These are phyloP conservation scores for Alternaria viburni DNA, from an alignment of 2,329 filamentous ascomycete species.

Conservation along the genomic window DNA sequence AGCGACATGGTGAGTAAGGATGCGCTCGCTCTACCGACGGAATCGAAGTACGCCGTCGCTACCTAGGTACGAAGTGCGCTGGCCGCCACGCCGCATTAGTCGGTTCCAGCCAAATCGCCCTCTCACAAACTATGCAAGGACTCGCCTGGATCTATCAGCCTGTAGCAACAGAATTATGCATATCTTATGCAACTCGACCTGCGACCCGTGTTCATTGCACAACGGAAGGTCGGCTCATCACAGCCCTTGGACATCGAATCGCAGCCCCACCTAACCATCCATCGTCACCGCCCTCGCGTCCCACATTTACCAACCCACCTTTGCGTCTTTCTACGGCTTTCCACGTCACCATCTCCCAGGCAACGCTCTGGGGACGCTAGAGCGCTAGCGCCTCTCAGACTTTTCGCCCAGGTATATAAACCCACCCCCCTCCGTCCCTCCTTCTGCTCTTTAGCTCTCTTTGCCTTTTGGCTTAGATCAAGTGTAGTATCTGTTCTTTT, in stretches of 20 bases:
- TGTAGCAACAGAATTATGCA: background rate
- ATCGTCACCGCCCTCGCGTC: background rate
- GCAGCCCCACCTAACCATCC: background rate
- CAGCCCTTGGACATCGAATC: background rate
- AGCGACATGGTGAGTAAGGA: background rate
- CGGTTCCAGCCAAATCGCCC: background rate
- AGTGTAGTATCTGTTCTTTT: conserved; percentile 84
- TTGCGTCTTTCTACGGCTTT: background rate
- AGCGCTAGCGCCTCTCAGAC: background rate
- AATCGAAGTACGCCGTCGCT: background rate
- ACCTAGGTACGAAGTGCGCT: background rate
- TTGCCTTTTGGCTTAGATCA: conserved; percentile 25
- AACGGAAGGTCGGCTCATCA: background rate
- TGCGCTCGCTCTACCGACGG: background rate
- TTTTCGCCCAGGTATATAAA: conserved; percentile 2
- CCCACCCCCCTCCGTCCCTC: background rate
- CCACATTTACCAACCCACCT: background rate
- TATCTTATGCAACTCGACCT: background rate
- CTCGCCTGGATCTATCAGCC: background rate
- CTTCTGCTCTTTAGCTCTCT: conserved; percentile 15
- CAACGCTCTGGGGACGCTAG: background rate
- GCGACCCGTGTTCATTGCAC: background rate
- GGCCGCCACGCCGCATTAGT: background rate
- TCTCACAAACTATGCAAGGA: background rate
- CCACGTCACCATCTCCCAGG: conserved; percentile 1